These are phyloP conservation scores for Moesziomyces antarcticus DNA, from an alignment of 1,284 basidiomycete genomes.

Conservation along the genomic window DNA sequence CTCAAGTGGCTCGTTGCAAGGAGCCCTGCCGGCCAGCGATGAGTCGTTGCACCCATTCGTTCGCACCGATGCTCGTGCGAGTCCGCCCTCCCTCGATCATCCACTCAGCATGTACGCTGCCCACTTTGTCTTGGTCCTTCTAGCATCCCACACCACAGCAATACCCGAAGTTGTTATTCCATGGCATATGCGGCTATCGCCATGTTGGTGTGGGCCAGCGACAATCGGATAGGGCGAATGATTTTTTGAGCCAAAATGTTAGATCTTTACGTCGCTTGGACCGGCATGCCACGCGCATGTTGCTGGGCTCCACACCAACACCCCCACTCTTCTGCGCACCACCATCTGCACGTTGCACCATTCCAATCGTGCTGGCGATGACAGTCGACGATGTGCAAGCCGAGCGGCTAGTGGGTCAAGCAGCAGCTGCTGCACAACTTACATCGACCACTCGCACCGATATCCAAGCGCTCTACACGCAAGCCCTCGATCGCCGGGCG, in stretches of 20 bases:
- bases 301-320: constrained; percentile 19
- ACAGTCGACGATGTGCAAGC: constrained; percentile 36
- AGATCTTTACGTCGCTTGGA: constrained; percentile 17
- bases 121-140: not conserved
- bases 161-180: constrained; percentile 6
- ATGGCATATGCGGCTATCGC: no score
- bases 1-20: constrained; percentile 70
- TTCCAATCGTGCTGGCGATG: not conserved
- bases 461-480: constrained; percentile 28
- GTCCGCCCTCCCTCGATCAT: not conserved
- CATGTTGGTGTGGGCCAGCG: no score
- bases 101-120: no score
- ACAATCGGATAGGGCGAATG: no score
- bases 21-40: constrained; percentile 51
- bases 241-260: no score
- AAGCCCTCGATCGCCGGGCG: constrained; percentile 4
- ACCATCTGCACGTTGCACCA: not conserved
- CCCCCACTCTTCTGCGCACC: not conserved
- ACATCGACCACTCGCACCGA: constrained; percentile 2
- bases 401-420: constrained; percentile 26
- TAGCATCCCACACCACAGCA: not conserved
- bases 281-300: constrained; percentile 1
- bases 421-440: constrained; percentile 12
- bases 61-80: not conserved
- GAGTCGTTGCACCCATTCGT: constrained; percentile 3